These are phyloP conservation scores for Neopestalotiopsis sp. DNA, from an alignment of 2,329 filamentous ascomycete species.

Conservation along the genomic window DNA sequence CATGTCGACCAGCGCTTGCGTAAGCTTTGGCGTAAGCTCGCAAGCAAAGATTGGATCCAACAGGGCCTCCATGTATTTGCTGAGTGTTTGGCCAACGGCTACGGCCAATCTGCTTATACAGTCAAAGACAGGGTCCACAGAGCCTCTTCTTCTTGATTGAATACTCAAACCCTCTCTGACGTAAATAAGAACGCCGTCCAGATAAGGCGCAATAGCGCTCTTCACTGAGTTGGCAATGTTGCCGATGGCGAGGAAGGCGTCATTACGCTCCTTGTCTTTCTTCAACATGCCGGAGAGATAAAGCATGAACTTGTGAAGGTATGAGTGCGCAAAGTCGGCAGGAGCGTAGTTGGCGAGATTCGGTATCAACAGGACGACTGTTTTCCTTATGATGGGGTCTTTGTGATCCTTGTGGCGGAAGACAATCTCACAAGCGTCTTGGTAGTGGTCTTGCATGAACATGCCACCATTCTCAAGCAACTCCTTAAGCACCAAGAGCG, in stretches of 20 bases:
- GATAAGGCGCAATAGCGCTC: conserved; percentile 90
- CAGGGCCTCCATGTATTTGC: conserved; percentile 97
- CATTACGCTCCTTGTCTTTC: conserved; percentile 91
- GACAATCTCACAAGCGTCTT: conserved; percentile 90
- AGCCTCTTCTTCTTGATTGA: conserved; percentile 70
- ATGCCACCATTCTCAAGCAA: conserved; percentile 93
- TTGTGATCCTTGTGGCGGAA: conserved; percentile 92
- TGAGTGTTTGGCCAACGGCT: conserved; percentile 93
- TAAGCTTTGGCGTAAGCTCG: conserved; percentile 90
- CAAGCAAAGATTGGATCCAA: conserved; percentile 97
- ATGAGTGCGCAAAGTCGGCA: conserved; percentile 82
- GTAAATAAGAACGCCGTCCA: conserved; percentile 92
- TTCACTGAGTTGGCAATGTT: conserved; percentile 96
- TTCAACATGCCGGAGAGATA: conserved; percentile 93
- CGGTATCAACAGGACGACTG: conserved; percentile 89
- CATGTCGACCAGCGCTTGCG: conserved; percentile 96
- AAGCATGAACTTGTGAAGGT: conserved; percentile 96
- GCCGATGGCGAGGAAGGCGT: conserved; percentile 94
- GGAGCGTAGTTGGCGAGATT: conserved; percentile 93
- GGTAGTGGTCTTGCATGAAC: conserved; percentile 98
- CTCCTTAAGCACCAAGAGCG: conserved; percentile 89
- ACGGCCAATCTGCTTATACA: conserved; percentile 97
- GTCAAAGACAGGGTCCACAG: conserved; percentile 85
- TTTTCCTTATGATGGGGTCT: conserved; percentile 84
- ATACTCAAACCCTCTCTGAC: conserved; percentile 88